Conservation (phyloP, 768 basidiomycete genomes). For the Kwoniella sp. region DNA sequence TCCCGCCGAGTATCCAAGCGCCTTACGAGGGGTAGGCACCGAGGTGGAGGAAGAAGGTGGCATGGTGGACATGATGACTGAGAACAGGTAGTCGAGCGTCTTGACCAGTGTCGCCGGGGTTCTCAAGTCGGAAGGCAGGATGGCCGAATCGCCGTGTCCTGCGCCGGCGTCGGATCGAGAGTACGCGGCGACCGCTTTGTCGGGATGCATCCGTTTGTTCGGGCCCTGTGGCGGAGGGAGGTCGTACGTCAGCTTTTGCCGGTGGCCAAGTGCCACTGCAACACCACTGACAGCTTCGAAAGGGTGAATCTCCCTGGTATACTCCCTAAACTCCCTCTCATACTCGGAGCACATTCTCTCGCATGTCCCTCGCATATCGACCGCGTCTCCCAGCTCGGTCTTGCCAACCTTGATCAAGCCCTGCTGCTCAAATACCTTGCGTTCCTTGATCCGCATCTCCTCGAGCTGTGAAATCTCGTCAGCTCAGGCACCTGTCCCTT, state of each 20-base stretch:
- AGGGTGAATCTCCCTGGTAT: constrained; percentile 73
- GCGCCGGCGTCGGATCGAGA: constrained; percentile 86
- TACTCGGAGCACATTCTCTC: constrained; percentile 91
- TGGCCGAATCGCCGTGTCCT: constrained; percentile 56
- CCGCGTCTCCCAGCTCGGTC: constrained; percentile 80
- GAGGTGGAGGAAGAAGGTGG: constrained; percentile 52
- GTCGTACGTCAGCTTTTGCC: constrained; percentile 1
- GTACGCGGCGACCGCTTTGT: constrained; percentile 87
- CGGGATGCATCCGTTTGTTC: constrained; percentile 67
- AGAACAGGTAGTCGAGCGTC: constrained; percentile 90
- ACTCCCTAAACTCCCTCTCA: constrained; percentile 83
- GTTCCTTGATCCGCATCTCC: constrained; percentile 46
- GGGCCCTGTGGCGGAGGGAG: constrained; percentile 14
- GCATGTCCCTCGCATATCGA: constrained; percentile 89
- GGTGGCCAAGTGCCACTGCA: not conserved
- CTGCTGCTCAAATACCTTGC: constrained; percentile 60
- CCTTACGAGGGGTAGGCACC: constrained; percentile 28
- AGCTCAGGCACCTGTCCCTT: too few species aligned
- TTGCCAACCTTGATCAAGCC: constrained; percentile 85
- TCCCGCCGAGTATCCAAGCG: constrained; percentile 53
- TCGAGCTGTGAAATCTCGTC: constrained; percentile 48
- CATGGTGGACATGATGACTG: constrained; percentile 62
- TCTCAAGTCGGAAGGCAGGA: constrained; percentile 80
- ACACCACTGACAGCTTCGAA: constrained; percentile 49
- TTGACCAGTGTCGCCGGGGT: constrained; percentile 76